Evolutionary conservation across 2,329 filamentous ascomycete genomes (phyloP).

Genomic region (Alternaria panax): DNA sequence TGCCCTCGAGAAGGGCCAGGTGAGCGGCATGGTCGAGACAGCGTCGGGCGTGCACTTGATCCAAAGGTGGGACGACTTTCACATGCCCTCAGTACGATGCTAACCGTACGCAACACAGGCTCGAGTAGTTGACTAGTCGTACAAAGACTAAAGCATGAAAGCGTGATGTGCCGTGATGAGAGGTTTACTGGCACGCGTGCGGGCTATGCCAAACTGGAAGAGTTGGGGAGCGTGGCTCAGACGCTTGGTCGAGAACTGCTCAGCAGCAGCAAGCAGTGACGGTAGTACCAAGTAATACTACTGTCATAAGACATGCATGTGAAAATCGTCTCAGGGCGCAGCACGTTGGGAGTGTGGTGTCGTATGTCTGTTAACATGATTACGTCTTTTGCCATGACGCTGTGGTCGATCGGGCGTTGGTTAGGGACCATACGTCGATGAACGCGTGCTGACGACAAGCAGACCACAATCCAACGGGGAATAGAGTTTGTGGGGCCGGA

Average conservation of each 20-base stretch:
- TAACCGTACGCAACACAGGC: slow-evolving; percentile 28
- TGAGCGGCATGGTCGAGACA: slow-evolving; percentile 88
- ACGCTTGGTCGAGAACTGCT: slow-evolving; percentile 12
- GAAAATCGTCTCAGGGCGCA: slow-evolving; percentile 17
- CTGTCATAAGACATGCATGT: slow-evolving; percentile 17
- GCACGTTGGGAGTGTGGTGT: slow-evolving; percentile 26
- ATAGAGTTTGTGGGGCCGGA: slow-evolving; percentile 9
- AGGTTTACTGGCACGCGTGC: slow-evolving; percentile 18
- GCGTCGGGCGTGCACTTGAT: slow-evolving; percentile 95
- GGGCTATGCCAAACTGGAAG: slow-evolving; percentile 8
- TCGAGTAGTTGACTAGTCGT: slow-evolving; percentile 24
- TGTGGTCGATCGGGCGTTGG: slow-evolving; percentile 1
- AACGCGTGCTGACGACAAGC: slow-evolving; percentile 23
- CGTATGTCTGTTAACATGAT: slow-evolving; percentile 7
- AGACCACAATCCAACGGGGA: slow-evolving; percentile 12
- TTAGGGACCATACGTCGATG: slow-evolving; percentile 1
- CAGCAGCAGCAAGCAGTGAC: slow-evolving; percentile 18
- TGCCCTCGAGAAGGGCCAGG: slow-evolving; percentile 82
- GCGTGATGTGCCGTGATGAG: slow-evolving; percentile 15
- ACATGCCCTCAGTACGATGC: slow-evolving; percentile 5
- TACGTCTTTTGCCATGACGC: background rate
- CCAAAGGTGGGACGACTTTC: slow-evolving; percentile 68
- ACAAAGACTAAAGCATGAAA: slow-evolving; percentile 6
- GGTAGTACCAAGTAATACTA: slow-evolving; percentile 15
- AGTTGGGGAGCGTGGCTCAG: slow-evolving; percentile 17